Percentiles rank a stretch among this genome's conserved stretches.
Conservation (phyloP, 2,329 filamentous ascomycete species). For the Fusarium pilosicola region DNA sequence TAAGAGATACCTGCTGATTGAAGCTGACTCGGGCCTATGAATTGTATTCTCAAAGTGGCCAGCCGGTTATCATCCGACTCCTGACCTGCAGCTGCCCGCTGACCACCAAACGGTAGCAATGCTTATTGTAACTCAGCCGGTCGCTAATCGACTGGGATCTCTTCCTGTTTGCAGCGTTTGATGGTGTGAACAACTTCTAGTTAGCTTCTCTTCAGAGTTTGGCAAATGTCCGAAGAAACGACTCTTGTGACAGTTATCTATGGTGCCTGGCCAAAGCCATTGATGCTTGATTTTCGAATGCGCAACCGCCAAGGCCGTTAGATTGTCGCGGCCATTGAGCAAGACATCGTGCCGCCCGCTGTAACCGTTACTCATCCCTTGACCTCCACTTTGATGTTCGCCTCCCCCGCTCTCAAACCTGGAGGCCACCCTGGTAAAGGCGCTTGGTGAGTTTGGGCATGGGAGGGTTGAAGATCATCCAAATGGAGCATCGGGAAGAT, state of each 20-base stretch:
- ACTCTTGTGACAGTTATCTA: neutral
- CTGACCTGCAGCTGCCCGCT: slow-evolving; percentile 16
- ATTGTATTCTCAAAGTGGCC: slow-evolving; percentile 5
- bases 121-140: slow-evolving; percentile 17
- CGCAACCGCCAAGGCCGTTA: slow-evolving; percentile 27
- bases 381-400: slow-evolving; percentile 39
- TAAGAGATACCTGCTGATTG: neutral
- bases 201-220: neutral
- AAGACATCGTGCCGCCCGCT: slow-evolving; percentile 42
- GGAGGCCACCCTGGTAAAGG: slow-evolving; percentile 20
- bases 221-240: neutral
- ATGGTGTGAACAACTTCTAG: neutral
- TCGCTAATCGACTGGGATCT: slow-evolving; percentile 19
- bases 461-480: slow-evolving; percentile 1
- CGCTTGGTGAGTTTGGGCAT: slow-evolving; percentile 1
- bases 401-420: slow-evolving; percentile 39
- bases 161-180: neutral
- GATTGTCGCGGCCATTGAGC: slow-evolving; percentile 32
- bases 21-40: slow-evolving; percentile 10
- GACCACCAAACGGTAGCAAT: slow-evolving; percentile 14
- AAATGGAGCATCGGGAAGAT: neutral
- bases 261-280: slow-evolving; percentile 2
- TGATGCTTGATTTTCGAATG: slow-evolving; percentile 11
- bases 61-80: slow-evolving; percentile 13
- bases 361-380: slow-evolving; percentile 36